These are phyloP conservation scores for Malus hybrid DNA, from an alignment of 331 rosid species.

Conservation along the genomic window DNA sequence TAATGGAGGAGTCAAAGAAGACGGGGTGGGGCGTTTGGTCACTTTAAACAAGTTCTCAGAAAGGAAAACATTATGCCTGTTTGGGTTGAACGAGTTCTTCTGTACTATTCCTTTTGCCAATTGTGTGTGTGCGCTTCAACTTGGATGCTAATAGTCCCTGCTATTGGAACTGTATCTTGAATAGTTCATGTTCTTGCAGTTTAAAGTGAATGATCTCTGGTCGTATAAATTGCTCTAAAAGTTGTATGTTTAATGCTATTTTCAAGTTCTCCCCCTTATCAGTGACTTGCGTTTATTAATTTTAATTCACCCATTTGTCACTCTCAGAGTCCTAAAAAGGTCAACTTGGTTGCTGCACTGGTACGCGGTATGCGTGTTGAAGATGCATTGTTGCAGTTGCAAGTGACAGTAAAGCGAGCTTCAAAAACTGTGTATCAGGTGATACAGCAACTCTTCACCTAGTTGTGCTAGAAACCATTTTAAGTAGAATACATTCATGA, in stretches of 20 bases:
- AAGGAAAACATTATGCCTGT: background rate
- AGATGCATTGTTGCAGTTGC: slow-evolving; percentile 90
- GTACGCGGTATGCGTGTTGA: slow-evolving; percentile 98
- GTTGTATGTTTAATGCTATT: background rate
- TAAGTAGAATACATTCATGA: background rate
- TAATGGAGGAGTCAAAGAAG: too few relatives aligned
- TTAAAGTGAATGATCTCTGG: background rate
- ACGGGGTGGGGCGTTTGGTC: too few relatives aligned
- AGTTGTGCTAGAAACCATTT: background rate
- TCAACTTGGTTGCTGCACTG: slow-evolving; percentile 89
- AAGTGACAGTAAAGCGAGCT: slow-evolving; percentile 83
- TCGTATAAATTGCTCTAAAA: background rate
- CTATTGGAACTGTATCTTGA: background rate
- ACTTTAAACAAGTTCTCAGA: background rate
- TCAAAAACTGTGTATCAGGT: slow-evolving; percentile 93
- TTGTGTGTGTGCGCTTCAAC: background rate
- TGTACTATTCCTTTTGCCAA: background rate
- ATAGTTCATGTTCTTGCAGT: background rate
- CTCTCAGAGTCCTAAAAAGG: slow-evolving; percentile 84
- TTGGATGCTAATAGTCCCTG: background rate
- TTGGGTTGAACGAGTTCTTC: background rate
- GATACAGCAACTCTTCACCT: slow-evolving; percentile 7
- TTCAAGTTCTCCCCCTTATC: background rate
- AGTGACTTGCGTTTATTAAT: background rate
- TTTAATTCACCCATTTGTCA: background rate